phyloP scores from a whole-genome alignment of 2,329 filamentous ascomycete species.

The Exophiala lecanii-corni region DNA sequence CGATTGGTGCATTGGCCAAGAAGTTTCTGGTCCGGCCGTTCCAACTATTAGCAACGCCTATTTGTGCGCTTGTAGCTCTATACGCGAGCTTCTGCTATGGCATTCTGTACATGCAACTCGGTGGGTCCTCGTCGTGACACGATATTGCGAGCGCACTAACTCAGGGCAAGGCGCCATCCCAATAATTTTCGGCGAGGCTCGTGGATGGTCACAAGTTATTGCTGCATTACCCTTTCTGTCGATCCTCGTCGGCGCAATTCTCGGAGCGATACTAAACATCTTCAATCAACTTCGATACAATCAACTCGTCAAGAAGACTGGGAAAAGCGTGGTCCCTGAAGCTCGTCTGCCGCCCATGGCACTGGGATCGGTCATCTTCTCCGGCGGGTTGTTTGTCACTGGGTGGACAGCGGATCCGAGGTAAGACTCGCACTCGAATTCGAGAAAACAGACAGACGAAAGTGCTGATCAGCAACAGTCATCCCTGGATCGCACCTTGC shows the following conservation, averaged over 20 bases:
- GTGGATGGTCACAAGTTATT: constrained; percentile 44
- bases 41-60: constrained; percentile 49
- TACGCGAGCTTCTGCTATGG: constrained; percentile 52
- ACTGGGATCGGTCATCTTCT: constrained; percentile 46
- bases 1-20: constrained; percentile 38
- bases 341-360: constrained; percentile 50
- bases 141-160: neutral
- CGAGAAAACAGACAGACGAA: neutral
- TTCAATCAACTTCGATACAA: constrained; percentile 37
- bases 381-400: constrained; percentile 54
- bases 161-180: constrained; percentile 41
- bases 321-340: constrained; percentile 36
- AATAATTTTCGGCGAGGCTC: constrained; percentile 44
- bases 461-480: constrained; percentile 22
- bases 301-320: constrained; percentile 13
- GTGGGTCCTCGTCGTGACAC: constrained; percentile 1
- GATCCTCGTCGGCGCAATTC: constrained; percentile 41
- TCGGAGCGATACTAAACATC: constrained; percentile 39
- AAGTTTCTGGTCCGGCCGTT: constrained; percentile 47
- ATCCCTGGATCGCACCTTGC: constrained; percentile 35
- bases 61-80: constrained; percentile 42
- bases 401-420: constrained; percentile 51
- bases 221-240: constrained; percentile 47
- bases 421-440: neutral
- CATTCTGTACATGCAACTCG: constrained; percentile 46